Evolutionary conservation across 2,329 filamentous ascomycete species (phyloP).

Genomic region (Trichoderma breve): DNA sequence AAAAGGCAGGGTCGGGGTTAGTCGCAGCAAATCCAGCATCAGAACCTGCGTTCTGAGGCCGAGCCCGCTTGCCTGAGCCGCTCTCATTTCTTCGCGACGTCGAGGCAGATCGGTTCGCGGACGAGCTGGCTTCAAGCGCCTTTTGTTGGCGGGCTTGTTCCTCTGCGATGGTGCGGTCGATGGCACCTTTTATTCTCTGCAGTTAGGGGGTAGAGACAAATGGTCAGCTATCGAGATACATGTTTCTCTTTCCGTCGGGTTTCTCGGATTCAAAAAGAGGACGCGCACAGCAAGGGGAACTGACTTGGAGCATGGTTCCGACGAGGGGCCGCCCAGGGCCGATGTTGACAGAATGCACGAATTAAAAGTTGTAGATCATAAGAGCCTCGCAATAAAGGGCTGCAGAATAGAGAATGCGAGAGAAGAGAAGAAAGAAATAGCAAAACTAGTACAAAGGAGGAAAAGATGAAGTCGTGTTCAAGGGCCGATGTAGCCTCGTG

Average conservation of each 20-base stretch:
- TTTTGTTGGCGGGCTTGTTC: conserved; percentile 81
- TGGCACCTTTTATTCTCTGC: conserved; percentile 78
- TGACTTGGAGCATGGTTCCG: conserved; percentile 34
- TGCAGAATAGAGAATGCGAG: neutral
- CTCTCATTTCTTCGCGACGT: conserved; percentile 43
- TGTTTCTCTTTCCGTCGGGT: neutral
- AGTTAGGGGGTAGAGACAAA: neutral
- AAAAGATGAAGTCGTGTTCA: neutral
- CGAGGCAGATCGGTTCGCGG: conserved; percentile 40
- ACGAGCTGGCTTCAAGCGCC: conserved; percentile 45
- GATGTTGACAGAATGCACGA: neutral
- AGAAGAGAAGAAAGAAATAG: neutral
- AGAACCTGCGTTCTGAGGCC: conserved; percentile 41
- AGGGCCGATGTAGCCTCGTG: neutral
- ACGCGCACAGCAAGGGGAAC: conserved; percentile 18
- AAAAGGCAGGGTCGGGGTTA: conserved; percentile 81
- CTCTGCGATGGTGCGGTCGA: conserved; percentile 85
- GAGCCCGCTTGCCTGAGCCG: conserved; percentile 30
- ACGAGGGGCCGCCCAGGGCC: neutral
- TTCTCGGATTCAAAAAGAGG: neutral
- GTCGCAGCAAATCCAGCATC: conserved; percentile 41
- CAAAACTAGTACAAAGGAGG: neutral
- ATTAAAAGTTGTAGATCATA: conserved; percentile 7
- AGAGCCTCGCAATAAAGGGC: neutral
- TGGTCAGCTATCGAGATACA: conserved; percentile 6